Evolutionary conservation across 257 asterid species (phyloP).

Genomic region (Solanum chiquidenum): DNA sequence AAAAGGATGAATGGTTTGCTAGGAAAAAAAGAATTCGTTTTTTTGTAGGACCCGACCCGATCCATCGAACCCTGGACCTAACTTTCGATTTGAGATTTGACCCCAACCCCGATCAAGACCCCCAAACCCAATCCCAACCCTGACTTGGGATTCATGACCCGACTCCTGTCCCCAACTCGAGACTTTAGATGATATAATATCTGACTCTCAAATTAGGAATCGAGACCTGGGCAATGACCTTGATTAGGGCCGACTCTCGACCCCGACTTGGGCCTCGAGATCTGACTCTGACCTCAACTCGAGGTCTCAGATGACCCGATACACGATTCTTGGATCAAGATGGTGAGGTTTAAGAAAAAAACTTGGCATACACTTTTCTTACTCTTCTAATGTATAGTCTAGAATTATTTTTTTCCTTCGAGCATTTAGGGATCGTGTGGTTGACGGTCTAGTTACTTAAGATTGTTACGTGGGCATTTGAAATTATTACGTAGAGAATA

Average conservation of each 20-base stretch:
- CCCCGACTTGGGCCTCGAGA: not conserved
- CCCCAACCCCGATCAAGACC: not conserved
- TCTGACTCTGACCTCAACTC: not conserved
- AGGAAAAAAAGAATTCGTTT: not conserved
- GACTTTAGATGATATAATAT: not conserved
- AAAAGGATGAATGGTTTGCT: not conserved
- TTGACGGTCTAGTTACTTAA: too few species aligned
- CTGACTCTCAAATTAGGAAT: not conserved
- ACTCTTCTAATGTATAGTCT: not conserved
- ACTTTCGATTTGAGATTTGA: not conserved
- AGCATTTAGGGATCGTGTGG: not conserved
- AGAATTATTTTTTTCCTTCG: not conserved
- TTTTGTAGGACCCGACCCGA: not conserved
- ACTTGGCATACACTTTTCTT: not conserved
- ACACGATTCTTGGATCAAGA: not conserved
- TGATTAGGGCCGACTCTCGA: not conserved
- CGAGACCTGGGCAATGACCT: not conserved
- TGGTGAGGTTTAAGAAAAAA: not conserved
- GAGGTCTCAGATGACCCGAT: not conserved
- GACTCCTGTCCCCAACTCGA: too few species aligned
- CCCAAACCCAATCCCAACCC: not conserved
- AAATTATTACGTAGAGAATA: not conserved
- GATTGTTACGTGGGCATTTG: rapidly evolving
- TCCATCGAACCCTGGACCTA: not conserved
- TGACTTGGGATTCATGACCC: too few species aligned